Conservation (phyloP, 768 basidiomycete species). For the Phylloporus sp. region DNA sequence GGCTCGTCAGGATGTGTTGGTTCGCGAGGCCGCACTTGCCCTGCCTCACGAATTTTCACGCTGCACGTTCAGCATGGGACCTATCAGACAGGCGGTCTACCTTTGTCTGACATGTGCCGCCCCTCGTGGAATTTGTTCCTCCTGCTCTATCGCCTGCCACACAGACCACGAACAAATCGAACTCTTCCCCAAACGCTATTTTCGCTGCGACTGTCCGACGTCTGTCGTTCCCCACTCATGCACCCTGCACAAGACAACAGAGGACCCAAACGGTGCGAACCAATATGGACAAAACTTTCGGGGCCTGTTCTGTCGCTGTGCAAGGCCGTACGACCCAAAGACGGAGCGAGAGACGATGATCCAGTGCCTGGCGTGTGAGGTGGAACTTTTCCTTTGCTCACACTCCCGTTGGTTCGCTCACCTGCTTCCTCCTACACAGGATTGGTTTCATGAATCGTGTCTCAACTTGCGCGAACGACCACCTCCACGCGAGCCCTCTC, state of each 20-base stretch:
- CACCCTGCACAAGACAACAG: constrained; percentile 49
- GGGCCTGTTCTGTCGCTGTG: constrained; percentile 70
- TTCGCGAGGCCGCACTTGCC: constrained; percentile 41
- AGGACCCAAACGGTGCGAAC: constrained; percentile 57
- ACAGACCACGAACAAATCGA: constrained; percentile 83
- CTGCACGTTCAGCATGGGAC: constrained; percentile 58
- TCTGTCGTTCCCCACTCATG: constrained; percentile 54
- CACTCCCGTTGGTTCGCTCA: background rate
- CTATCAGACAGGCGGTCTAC: constrained; percentile 73
- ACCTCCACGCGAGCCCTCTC: constrained; percentile 39
- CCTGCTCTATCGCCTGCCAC: constrained; percentile 85
- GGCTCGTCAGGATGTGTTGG: constrained; percentile 26
- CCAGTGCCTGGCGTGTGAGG: constrained; percentile 83
- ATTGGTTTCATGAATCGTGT: constrained; percentile 91
- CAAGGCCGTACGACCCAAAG: constrained; percentile 62
- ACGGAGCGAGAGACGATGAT: constrained; percentile 83
- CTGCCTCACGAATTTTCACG: constrained; percentile 58
- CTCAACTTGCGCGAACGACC: constrained; percentile 72
- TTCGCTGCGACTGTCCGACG: constrained; percentile 85
- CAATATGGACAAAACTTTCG: constrained; percentile 71
- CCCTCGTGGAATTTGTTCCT: constrained; percentile 68
- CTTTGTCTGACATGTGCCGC: constrained; percentile 71
- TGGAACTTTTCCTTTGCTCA: constrained; percentile 27
- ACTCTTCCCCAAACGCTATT: constrained; percentile 78
- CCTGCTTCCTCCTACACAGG: constrained; percentile 37